A percentile compares a stretch with the other conserved stretches of the same genome.
These are phyloP conservation scores for Scalesia atractyloides DNA, from an alignment of 129 eudicot species.

Conservation along the genomic window DNA sequence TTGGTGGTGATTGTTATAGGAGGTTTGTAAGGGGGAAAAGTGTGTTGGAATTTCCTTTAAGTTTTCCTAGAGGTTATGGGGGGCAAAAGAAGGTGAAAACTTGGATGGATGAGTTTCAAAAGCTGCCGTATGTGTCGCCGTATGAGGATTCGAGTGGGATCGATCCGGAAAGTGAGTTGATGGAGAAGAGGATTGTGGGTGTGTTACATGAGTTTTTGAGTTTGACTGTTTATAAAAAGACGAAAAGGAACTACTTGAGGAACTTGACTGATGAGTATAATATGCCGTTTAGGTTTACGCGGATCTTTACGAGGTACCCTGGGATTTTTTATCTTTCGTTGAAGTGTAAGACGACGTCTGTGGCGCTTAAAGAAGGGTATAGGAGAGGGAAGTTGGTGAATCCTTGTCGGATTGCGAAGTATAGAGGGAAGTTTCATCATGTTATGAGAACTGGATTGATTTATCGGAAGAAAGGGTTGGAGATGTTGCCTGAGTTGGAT, in stretches of 20 bases:
- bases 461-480: constrained; percentile 68
- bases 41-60: constrained; percentile 60
- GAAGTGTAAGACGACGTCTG: constrained; percentile 91
- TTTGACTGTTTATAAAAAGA: constrained; percentile 82
- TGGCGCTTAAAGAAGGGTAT: constrained; percentile 82
- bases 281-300: constrained; percentile 81
- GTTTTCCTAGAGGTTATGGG: constrained; percentile 87
- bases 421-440: constrained; percentile 78
- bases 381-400: constrained; percentile 64
- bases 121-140: constrained; percentile 80
- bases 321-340: constrained; percentile 86
- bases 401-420: constrained; percentile 54
- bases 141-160: constrained; percentile 73
- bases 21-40: constrained; percentile 22
- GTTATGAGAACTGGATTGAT: constrained; percentile 86
- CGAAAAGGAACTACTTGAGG: constrained; percentile 80
- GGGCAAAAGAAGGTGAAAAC: constrained; percentile 83
- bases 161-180: constrained; percentile 72
- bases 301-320: constrained; percentile 79
- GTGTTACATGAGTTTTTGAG: constrained; percentile 82
- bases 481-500: constrained; percentile 57
- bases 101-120: constrained; percentile 97
- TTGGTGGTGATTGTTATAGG: neutral
- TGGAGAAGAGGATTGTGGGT: constrained; percentile 93
- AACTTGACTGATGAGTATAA: constrained; percentile 67